These are phyloP conservation scores for Septoria linicola DNA, from an alignment of 2,329 filamentous ascomycete species.

Conservation along the genomic window DNA sequence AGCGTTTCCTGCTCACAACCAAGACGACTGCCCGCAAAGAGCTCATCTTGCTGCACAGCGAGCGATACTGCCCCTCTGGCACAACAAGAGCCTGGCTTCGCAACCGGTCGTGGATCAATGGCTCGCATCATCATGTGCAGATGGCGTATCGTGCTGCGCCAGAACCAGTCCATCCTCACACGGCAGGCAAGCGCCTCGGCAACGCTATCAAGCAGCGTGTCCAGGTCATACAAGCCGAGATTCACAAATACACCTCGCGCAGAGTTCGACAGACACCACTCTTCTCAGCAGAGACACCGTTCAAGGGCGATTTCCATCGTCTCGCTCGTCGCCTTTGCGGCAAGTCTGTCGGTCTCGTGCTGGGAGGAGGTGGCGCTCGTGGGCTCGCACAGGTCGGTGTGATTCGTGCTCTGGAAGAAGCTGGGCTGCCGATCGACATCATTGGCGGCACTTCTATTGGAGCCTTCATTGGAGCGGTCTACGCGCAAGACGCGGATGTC, in stretches of 20 bases:
- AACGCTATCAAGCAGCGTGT: conserved; percentile 87
- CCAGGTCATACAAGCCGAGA: conserved; percentile 91
- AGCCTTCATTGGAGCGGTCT: conserved; percentile 89
- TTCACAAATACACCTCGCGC: conserved; percentile 96
- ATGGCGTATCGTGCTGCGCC: conserved; percentile 81
- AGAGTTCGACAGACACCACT: conserved; percentile 83
- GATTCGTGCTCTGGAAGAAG: conserved; percentile 91
- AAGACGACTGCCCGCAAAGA: conserved; percentile 96
- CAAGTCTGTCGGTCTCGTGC: conserved; percentile 88
- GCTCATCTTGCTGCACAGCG: conserved; percentile 82
- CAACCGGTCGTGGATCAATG: conserved; percentile 96
- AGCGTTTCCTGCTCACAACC: conserved; percentile 92
- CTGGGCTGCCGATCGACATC: conserved; percentile 92
- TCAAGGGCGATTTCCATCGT: conserved; percentile 95
- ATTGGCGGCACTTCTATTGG: conserved; percentile 96
- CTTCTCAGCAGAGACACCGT: conserved; percentile 87
- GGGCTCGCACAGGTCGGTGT: conserved; percentile 92
- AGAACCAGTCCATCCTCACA: conserved; percentile 74
- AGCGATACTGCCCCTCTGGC: conserved; percentile 81
- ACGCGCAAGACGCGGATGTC: conserved; percentile 92
- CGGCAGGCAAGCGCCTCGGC: conserved; percentile 71
- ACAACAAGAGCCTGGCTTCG: conserved; percentile 81
- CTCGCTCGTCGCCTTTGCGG: conserved; percentile 86
- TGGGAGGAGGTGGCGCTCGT: conserved; percentile 88
- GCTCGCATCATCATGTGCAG: conserved; percentile 94